Conservation (phyloP, 257 asterid species). For the Solanum piurae region DNA sequence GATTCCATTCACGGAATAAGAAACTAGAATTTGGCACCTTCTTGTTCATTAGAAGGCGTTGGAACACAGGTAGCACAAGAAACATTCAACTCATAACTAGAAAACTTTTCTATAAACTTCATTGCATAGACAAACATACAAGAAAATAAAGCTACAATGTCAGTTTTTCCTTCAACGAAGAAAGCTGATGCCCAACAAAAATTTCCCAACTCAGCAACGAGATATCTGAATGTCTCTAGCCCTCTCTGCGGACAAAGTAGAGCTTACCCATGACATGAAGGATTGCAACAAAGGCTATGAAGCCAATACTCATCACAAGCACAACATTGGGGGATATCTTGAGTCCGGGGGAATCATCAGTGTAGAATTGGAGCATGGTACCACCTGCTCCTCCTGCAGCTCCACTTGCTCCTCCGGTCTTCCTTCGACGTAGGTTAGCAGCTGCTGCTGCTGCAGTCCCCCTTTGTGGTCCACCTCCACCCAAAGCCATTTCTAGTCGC, state of each 20-base stretch:
- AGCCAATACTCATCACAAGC: slow-evolving; percentile 14
- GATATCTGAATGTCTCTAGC: not conserved
- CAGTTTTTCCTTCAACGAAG: not conserved
- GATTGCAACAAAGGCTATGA: slow-evolving; percentile 9
- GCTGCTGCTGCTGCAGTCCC: slow-evolving; percentile 9
- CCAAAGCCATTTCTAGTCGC: slow-evolving; percentile 6
- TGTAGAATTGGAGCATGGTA: slow-evolving; percentile 14
- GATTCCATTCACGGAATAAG: not conserved
- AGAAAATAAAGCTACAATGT: not conserved
- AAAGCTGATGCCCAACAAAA: not conserved
- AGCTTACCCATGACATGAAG: slow-evolving; percentile 17
- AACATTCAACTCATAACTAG: not conserved
- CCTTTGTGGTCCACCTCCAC: slow-evolving; percentile 9
- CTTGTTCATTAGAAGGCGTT: not conserved
- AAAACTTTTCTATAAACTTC: not conserved
- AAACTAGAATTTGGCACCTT: not conserved
- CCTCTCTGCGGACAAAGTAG: slow-evolving; percentile 7
- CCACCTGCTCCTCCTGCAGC: slow-evolving; percentile 6
- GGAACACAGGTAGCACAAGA: not conserved
- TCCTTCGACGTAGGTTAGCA: slow-evolving; percentile 10
- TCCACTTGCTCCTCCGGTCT: not conserved
- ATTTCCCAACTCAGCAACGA: not conserved
- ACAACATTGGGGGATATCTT: slow-evolving; percentile 14
- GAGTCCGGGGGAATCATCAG: slow-evolving; percentile 12
- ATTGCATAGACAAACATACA: not conserved